These are phyloP conservation scores for Cudoniella acicularis DNA, from an alignment of 495 filamentous ascomycete genomes.

Conservation along the genomic window DNA sequence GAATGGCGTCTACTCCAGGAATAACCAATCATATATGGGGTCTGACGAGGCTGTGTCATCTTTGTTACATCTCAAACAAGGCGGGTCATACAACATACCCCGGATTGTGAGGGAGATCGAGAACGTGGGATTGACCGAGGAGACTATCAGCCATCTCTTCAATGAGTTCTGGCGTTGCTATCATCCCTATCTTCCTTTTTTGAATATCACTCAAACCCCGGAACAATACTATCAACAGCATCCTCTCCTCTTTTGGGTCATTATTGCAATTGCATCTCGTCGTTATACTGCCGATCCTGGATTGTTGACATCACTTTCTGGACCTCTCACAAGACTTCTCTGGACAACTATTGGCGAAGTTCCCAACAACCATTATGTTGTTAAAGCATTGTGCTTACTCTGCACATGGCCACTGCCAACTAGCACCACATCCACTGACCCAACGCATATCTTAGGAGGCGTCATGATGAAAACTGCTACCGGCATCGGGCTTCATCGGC, in stretches of 20 bases:
- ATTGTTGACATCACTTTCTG: constrained; percentile 65
- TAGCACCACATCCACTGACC: constrained; percentile 80
- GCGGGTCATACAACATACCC: constrained; percentile 46
- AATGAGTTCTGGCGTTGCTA: constrained; percentile 76
- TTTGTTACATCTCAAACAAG: constrained; percentile 67
- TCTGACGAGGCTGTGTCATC: constrained; percentile 83
- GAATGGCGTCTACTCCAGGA: constrained; percentile 52
- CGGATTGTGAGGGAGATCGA: constrained; percentile 59
- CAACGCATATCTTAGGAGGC: constrained; percentile 85
- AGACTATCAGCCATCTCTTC: constrained; percentile 72
- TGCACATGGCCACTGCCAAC: constrained; percentile 91
- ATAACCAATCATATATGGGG: constrained; percentile 64
- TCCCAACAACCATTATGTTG: constrained; percentile 82
- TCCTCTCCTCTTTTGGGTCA: constrained; percentile 81
- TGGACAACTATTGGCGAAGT: constrained; percentile 81
- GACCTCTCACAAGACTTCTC: constrained; percentile 68
- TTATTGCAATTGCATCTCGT: constrained; percentile 76
- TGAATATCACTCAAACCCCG: constrained; percentile 65
- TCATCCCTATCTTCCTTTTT: constrained; percentile 81
- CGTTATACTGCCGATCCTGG: constrained; percentile 63
- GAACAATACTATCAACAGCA: constrained; percentile 72
- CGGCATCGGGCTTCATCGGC: constrained; percentile 85
- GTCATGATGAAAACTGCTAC: constrained; percentile 93
- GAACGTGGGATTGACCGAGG: constrained; percentile 67
- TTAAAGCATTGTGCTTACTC: constrained; percentile 83